A percentile compares a stretch with the other conserved stretches of the same genome.
phyloP scores from a whole-genome alignment of 2,329 filamentous ascomycete species.

The Thelonectria rubi region DNA sequence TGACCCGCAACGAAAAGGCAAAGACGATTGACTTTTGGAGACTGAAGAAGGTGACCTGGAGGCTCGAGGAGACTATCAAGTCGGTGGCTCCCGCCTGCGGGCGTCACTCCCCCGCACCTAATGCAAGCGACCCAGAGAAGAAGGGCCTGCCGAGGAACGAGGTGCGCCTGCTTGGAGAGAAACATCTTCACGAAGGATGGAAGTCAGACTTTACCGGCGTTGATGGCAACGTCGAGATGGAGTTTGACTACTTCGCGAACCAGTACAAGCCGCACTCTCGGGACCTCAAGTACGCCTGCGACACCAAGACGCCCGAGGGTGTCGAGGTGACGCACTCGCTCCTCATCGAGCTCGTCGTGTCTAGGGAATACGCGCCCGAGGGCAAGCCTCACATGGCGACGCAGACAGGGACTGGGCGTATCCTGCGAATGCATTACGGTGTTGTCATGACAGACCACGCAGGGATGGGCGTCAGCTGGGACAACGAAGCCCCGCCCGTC shows the following conservation, averaged over 20 bases:
- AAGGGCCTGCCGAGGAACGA: slow-evolving; percentile 81
- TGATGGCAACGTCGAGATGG: slow-evolving; percentile 75
- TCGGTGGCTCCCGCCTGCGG: slow-evolving; percentile 81
- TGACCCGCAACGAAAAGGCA: slow-evolving; percentile 72
- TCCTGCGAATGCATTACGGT: slow-evolving; percentile 91
- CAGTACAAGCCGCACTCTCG: slow-evolving; percentile 56
- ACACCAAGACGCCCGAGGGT: slow-evolving; percentile 77
- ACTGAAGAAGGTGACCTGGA: slow-evolving; percentile 91
- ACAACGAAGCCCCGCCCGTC: slow-evolving; percentile 91
- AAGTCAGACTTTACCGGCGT: slow-evolving; percentile 72
- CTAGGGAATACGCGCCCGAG: slow-evolving; percentile 84
- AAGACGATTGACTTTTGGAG: slow-evolving; percentile 84
- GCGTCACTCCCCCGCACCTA: slow-evolving; percentile 71
- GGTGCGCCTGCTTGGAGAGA: slow-evolving; percentile 78
- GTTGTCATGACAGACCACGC: slow-evolving; percentile 82
- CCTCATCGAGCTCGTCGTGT: slow-evolving; percentile 91
- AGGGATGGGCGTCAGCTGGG: slow-evolving; percentile 93
- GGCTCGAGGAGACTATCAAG: slow-evolving; percentile 87
- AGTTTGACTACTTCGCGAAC: slow-evolving; percentile 70
- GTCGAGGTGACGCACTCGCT: slow-evolving; percentile 85
- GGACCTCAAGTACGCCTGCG: slow-evolving; percentile 74
- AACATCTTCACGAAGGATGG: slow-evolving; percentile 88
- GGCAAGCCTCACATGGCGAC: slow-evolving; percentile 74
- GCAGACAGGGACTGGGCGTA: slow-evolving; percentile 88
- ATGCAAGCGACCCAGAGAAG: slow-evolving; percentile 46